Percentiles rank a stretch among this genome's conserved stretches.
phyloP scores from a whole-genome alignment of 345 rosid species.

The Populus euphratica region DNA sequence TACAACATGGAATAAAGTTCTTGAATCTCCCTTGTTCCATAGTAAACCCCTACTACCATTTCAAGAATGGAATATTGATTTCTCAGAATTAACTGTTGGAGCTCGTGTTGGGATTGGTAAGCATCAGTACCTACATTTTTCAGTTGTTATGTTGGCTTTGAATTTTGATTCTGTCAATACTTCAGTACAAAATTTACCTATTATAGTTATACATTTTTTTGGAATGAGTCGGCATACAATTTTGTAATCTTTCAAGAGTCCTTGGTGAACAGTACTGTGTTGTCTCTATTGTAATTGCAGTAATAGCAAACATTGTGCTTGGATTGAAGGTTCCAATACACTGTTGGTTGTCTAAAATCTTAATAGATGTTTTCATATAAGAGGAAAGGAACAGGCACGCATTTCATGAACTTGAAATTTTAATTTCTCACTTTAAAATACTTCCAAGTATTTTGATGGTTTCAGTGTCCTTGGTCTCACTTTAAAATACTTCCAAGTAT shows the following conservation, averaged over 20 bases:
- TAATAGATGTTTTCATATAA: neutral
- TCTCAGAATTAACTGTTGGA: conserved; percentile 86
- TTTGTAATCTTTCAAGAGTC: neutral
- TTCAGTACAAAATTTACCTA: neutral
- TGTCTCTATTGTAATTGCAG: neutral
- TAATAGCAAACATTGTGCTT: neutral
- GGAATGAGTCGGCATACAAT: neutral
- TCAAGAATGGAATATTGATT: conserved; percentile 93
- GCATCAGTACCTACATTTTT: conserved; percentile 8
- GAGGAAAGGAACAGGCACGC: neutral
- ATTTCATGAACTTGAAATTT: neutral
- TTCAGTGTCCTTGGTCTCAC: neutral
- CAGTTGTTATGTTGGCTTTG: neutral
- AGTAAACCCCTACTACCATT: conserved; percentile 69
- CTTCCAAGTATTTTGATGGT: neutral
- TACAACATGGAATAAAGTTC: conserved; percentile 74
- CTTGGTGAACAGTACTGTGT: neutral
- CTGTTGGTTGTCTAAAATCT: neutral
- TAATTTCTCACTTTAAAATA: neutral
- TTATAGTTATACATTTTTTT: neutral
- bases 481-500: too few relatives aligned
- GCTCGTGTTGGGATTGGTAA: conserved; percentile 98
- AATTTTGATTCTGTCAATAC: neutral
- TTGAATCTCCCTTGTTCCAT: conserved; percentile 79
- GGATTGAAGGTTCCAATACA: neutral